A percentile compares a stretch with the other conserved stretches of the same genome.
Conservation (phyloP, 495 filamentous ascomycete genomes). For the Glonium stellatum region DNA sequence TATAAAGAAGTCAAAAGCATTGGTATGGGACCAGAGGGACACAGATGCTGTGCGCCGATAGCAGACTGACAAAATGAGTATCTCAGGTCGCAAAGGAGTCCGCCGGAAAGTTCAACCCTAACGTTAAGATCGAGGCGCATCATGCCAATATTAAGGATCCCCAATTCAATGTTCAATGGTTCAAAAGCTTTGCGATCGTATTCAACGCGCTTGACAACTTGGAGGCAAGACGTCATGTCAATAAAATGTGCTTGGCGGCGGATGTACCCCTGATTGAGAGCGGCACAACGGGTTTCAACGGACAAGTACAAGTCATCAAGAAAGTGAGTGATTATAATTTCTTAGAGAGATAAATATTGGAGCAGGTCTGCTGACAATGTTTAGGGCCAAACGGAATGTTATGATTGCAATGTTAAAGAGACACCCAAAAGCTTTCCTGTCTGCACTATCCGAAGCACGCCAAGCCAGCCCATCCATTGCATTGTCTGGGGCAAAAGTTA, state of each 20-base stretch:
- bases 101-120: constrained; percentile 83
- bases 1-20: constrained; percentile 93
- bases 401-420: constrained; percentile 86
- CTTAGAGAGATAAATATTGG: constrained; percentile 3
- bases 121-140: constrained; percentile 79
- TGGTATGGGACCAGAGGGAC: constrained; percentile 49
- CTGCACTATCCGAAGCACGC: constrained; percentile 93
- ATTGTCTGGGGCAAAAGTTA: constrained; percentile 99
- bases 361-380: constrained; percentile 14
- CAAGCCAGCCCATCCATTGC: constrained; percentile 93
- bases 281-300: constrained; percentile 96
- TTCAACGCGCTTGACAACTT: constrained; percentile 98
- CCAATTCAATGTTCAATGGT: constrained; percentile 90
- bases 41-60: background rate
- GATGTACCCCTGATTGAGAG: constrained; percentile 90
- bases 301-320: constrained; percentile 93
- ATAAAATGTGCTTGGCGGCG: constrained; percentile 92
- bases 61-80: constrained; percentile 24
- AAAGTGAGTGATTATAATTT: constrained; percentile 45
- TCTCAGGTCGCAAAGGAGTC: constrained; percentile 86
- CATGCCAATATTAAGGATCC: constrained; percentile 94
- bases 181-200: constrained; percentile 70
- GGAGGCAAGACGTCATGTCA: constrained; percentile 89
- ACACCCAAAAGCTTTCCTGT: constrained; percentile 87
- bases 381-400: constrained; percentile 86